Percentiles rank a stretch among this genome's conserved stretches.
Evolutionary conservation across 495 filamentous ascomycete genomes (phyloP).

Genomic region (Aspergillus bertholletiae): DNA sequence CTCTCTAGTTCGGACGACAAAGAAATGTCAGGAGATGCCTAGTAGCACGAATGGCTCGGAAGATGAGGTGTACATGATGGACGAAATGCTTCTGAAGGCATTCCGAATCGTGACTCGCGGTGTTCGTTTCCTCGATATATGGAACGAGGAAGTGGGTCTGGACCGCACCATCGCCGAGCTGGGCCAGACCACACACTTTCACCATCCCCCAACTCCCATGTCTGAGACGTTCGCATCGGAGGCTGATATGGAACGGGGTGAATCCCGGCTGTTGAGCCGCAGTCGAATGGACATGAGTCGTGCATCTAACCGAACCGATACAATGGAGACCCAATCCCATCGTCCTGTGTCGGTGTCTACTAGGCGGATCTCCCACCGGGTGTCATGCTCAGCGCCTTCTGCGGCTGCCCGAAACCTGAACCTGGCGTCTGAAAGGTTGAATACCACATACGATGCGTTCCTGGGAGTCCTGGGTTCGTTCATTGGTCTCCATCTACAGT

Average conservation of each 20-base stretch:
- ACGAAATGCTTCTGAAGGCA: conserved; percentile 89
- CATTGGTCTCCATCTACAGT: conserved; percentile 87
- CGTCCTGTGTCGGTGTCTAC: conserved; percentile 34
- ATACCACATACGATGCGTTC: conserved; percentile 76
- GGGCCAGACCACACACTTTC: conserved; percentile 32
- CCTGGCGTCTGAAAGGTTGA: conserved; percentile 65
- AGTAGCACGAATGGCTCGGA: conserved; percentile 43
- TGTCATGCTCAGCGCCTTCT: conserved; percentile 50
- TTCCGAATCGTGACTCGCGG: conserved; percentile 92
- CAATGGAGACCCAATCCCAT: conserved; percentile 22
- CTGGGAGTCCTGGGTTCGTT: conserved; percentile 86
- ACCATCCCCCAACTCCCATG: conserved; percentile 69
- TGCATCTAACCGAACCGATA: conserved; percentile 37
- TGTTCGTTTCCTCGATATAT: conserved; percentile 87
- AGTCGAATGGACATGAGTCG: conserved; percentile 39
- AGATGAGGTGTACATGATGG: conserved; percentile 67
- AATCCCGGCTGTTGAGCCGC: conserved; percentile 34
- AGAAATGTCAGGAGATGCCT: conserved; percentile 68
- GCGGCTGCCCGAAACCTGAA: conserved; percentile 42
- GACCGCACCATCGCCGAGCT: conserved; percentile 63
- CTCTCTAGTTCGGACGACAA: conserved; percentile 80
- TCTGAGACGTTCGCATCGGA: conserved; percentile 49
- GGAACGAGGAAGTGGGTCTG: conserved; percentile 69
- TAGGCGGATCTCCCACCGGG: conserved; percentile 53
- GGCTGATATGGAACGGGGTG: conserved; percentile 26